Percentiles rank a stretch among this genome's conserved stretches.
Evolutionary conservation across 2,329 filamentous ascomycete genomes (phyloP).

Genomic region (Xylaria sp.): DNA sequence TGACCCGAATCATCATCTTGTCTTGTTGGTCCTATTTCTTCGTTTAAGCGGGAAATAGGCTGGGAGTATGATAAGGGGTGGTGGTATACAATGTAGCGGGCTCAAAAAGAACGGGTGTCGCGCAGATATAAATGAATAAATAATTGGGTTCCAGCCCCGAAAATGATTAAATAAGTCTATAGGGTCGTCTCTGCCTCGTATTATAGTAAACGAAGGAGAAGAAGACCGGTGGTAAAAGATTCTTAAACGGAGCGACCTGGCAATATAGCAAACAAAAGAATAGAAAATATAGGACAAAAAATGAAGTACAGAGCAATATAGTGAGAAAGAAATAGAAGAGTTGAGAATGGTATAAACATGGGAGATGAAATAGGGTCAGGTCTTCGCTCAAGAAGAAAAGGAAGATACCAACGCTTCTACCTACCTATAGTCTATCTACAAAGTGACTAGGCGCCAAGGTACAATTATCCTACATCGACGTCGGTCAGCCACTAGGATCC

Average conservation of each 20-base stretch:
- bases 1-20: conserved; percentile 15
- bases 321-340: neutral
- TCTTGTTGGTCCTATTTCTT: too few relatives aligned
- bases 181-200: too few relatives aligned
- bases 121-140: neutral
- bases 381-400: neutral
- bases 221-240: neutral
- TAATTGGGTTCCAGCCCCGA: conserved; percentile 5
- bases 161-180: neutral
- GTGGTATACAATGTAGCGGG: neutral
- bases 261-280: neutral
- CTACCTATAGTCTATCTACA: neutral
- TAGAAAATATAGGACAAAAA: neutral
- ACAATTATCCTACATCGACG: neutral
- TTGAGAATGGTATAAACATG: neutral
- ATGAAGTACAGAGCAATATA: neutral
- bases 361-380: neutral
- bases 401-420: too few relatives aligned
- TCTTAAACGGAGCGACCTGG: neutral
- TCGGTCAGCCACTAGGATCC: neutral
- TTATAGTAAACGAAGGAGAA: neutral
- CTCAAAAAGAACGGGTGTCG: neutral
- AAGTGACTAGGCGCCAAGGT: neutral
- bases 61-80: neutral
- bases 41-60: neutral